Base-by-base conservation (phyloP, 1,284 basidiomycete genomes). In the Rhizoctonia solani region DNA sequence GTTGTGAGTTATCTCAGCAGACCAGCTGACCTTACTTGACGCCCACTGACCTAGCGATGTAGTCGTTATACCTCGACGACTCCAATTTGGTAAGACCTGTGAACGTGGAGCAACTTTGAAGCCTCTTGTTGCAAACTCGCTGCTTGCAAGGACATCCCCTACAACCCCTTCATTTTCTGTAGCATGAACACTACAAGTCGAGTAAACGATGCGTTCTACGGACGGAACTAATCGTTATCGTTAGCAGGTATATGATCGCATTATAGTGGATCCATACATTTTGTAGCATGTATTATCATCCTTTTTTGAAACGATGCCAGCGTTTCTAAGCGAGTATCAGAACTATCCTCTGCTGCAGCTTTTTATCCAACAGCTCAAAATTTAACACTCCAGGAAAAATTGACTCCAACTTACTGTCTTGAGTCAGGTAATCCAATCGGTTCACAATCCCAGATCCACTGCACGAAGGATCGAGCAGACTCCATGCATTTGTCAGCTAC, bases 221-320 rank as follows among this genome's bases (percentile, higher is more conserved):
- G 77, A 74, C 0, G 83, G 83, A 73, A 93, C 91, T 81, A 21
- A 14, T 30, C 70, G 66, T 53, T 41, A 16, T 29, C 16, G n/a
- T n/a, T n/a, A n/a, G n/a, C n/a, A n/a, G n/a, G n/a, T n/a, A n/a
- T n/a, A n/a, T n/a, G n/a, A n/a, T n/a, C n/a, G n/a, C n/a, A n/a
- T n/a, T n/a, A n/a, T n/a, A 21, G 32, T 63, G 29, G 14, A 34
- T 16, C 1, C 83, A 74, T 75, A 93, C 93, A 99, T 76, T 87
- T 88, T 88, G 99, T 94, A 8, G 96, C 96, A 74, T 98, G 97
- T 72, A 85, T 86, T 72, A 99, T 87, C 87, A 98, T 95, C 76
- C 86, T 83, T n/a, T 93, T 81, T 75, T 99, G 97, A 77, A 98
- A 98, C 11, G 82, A 79, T 1, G 93, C 87, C 23, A 98, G 83